Evolutionary conservation across 192 early-diverging fungal species (phyloP), one percentile per base, ranked within the genome.

Genomic region (Obelidium mucronatum): DNA sequence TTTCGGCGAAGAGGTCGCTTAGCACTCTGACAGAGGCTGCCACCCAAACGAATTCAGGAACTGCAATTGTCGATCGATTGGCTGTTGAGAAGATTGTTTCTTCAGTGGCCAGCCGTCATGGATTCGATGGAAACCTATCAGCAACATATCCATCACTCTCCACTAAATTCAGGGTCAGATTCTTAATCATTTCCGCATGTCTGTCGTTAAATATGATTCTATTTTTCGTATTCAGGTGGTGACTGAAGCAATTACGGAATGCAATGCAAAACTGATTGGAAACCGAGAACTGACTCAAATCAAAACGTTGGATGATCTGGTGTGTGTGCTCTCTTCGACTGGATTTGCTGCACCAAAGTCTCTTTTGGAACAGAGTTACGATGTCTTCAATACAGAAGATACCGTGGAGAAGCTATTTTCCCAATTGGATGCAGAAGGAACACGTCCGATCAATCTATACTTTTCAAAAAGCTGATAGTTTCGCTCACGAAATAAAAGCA

Each of bases 181-280:
- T n/a, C n/a, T n/a, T n/a, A 11, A 1, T 33, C n/a, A 34, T 22
- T 54, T 26, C 58, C 22, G 6, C 58, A 15, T 30, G 1, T 13
- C 58, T 8, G 11, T 22, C 58, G 28, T 30, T 60, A 22, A 22
- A 60, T 28, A 8, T 22, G 11, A 51, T 51, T 51, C 48, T 51
- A 51, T 13, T 17, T 13, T 65, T 33, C 63, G 31, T n/a, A 64
- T 26, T 42, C 6, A 76, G 74, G 37, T 76, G 26, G 52, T 67
- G 34, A n/a, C 31, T 8, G 74, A 66, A 33, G 44, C 31, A 40
- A 35, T 91, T 28, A 88, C 87, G 30, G 92, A 94, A 77, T 92
- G 93, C 88, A 92, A 93, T 74, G 71, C 77, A 5, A 78, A 86
- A 0, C 65, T 94, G 26, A 93, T 88, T 79, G 92, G 92, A 48